phyloP scores from a whole-genome alignment of 164 flowering plant genomes.

The Dillenia turbinata region DNA sequence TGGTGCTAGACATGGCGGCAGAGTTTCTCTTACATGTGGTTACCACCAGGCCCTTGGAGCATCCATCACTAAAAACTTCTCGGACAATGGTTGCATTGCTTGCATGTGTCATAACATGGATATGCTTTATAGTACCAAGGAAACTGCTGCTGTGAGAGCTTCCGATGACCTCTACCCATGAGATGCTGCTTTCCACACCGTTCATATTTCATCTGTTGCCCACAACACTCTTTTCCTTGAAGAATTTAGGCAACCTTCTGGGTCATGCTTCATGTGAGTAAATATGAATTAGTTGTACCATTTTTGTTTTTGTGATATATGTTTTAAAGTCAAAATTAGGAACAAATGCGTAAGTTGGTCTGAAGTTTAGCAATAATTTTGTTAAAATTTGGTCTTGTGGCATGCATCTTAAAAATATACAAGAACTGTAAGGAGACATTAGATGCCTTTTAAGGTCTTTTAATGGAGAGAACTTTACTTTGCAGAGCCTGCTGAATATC shows the following conservation, averaged over 20 bases:
- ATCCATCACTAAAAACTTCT: slow-evolving; percentile 71
- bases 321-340: no score
- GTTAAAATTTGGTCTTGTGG: background rate
- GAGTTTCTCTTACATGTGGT: slow-evolving; percentile 81
- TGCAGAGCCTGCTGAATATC: slow-evolving; percentile 96
- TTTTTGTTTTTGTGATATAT: no score
- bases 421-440: background rate
- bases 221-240: slow-evolving; percentile 90
- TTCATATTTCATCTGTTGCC: slow-evolving; percentile 93
- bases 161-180: slow-evolving; percentile 93
- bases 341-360: no score
- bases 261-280: slow-evolving; percentile 96
- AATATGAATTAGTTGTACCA: no score
- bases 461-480: slow-evolving; percentile 8
- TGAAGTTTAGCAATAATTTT: no score
- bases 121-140: slow-evolving; percentile 78
- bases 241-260: slow-evolving; percentile 95
- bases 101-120: slow-evolving; percentile 95
- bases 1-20: slow-evolving; percentile 89
- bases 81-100: slow-evolving; percentile 87
- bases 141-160: slow-evolving; percentile 88
- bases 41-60: slow-evolving; percentile 90
- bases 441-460: background rate
- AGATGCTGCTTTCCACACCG: slow-evolving; percentile 95
- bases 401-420: no score